Base-by-base conservation (phyloP, 2,329 filamentous ascomycete genomes). In the Fusarium drepaniforme region DNA sequence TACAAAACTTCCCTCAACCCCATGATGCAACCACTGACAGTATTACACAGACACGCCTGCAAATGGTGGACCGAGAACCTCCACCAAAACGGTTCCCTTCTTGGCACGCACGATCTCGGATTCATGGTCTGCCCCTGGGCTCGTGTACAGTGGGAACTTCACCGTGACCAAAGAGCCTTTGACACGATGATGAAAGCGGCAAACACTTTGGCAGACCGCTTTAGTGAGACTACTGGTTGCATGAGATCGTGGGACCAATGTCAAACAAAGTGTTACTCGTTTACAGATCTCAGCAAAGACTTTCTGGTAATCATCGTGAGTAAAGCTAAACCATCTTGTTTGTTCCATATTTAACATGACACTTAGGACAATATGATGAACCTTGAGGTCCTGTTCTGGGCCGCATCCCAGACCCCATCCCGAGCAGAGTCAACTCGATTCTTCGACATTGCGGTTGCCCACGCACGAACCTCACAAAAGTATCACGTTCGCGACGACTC, bases 221-320 rank as follows among this genome's bases (percentile, higher is more conserved):
- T 82, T 68, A 79, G 80, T n/a, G 56, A 70, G 1, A 77, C 69
- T 0, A 81, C 84, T 0, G 78, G 81, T 16, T 81, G 80, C 0
- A 81, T 87, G 11, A 76, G 82, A 42, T 86, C 84, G 8, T 88
- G 86, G 86, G 86, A 88, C 62, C 74, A 79, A 3, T 85, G 85
- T 53, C 73, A 81, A 8, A 87, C 85, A 9, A 83, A 83, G 25
- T 64, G 79, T 8, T 85, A 85, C 63, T 71, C 75, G 2, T 85
- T 85, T 49, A 68, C 73, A 0, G 82, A 86, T 33, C 80, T 83
- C 0, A 66, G 67, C 0, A 73, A 79, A 1, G 84, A 85, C 33
- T 85, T 85, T 66, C 77, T 86, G 3, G 80, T 85, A 7, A 83
- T 86, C 40, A 85, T 86, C 33, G 83, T 85, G 67, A 78, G 81